phyloP scores from a whole-genome alignment of 2,329 filamentous ascomycete genomes.

The Cladophialophora chaetospira region DNA sequence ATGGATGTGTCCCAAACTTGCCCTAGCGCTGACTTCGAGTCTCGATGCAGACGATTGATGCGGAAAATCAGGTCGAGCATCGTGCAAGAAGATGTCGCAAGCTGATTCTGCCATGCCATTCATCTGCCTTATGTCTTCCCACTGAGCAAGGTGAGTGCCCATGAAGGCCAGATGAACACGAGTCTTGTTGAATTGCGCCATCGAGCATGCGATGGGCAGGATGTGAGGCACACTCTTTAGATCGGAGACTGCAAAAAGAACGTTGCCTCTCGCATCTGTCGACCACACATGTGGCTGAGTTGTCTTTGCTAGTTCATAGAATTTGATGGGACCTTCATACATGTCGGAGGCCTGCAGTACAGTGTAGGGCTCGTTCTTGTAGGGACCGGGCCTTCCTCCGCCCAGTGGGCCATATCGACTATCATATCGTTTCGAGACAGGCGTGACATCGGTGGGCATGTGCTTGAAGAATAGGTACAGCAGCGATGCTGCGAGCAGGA shows the following conservation, averaged over 20 bases:
- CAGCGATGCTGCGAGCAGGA: conserved; percentile 50
- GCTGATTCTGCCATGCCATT: conserved; percentile 71
- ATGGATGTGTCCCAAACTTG: conserved; percentile 71
- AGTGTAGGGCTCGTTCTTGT: conserved; percentile 1
- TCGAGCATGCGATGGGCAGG: conserved; percentile 82
- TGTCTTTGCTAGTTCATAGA: conserved; percentile 59
- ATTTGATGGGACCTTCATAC: conserved; percentile 72
- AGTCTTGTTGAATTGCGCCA: conserved; percentile 69
- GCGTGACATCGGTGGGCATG: conserved; percentile 56
- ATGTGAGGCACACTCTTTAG: conserved; percentile 71
- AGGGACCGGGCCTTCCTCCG: conserved; percentile 5
- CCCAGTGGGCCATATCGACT: conserved; percentile 23
- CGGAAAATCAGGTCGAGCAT: conserved; percentile 77
- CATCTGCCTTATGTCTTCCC: conserved; percentile 70
- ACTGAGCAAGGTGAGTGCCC: conserved; percentile 68
- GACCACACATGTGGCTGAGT: conserved; percentile 14
- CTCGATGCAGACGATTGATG: conserved; percentile 69
- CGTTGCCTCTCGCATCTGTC: conserved; percentile 58
- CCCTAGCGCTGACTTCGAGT: conserved; percentile 64
- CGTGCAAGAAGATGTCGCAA: conserved; percentile 69
- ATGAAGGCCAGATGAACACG: conserved; percentile 81
- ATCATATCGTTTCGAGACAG: conserved; percentile 39
- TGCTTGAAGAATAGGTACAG: conserved; percentile 68
- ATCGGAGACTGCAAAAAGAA: conserved; percentile 77
- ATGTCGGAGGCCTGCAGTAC: neutral